Evolutionary conservation across 2,329 filamentous ascomycete genomes (phyloP).

Genomic region (Ramularia endophylla): DNA sequence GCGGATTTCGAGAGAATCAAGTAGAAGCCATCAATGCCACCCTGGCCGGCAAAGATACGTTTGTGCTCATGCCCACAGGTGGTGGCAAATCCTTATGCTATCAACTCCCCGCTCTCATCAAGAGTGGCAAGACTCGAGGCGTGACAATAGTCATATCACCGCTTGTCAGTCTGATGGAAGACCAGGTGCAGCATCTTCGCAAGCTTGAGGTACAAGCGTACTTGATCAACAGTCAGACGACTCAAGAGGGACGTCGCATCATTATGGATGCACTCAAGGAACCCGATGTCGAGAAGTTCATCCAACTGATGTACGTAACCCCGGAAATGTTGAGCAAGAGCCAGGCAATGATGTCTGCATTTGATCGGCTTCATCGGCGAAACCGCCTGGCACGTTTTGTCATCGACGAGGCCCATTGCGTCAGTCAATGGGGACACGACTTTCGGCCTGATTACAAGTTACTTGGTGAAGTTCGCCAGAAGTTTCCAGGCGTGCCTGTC

Average conservation of each 20-base stretch:
- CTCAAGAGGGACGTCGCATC: conserved; percentile 54
- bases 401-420: conserved; percentile 98
- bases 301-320: conserved; percentile 90
- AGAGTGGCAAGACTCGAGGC: conserved; percentile 71
- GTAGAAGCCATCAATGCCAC: conserved; percentile 95
- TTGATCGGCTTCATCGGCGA: conserved; percentile 63
- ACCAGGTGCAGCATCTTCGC: conserved; percentile 81
- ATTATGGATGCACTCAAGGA: conserved; percentile 61
- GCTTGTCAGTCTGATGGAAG: conserved; percentile 91
- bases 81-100: conserved; percentile 97
- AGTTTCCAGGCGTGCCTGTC: conserved; percentile 73
- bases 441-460: conserved; percentile 94
- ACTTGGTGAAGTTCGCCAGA: conserved; percentile 65
- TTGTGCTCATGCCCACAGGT: conserved; percentile 96
- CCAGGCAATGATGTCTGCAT: conserved; percentile 56
- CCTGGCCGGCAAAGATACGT: conserved; percentile 77
- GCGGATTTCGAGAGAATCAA: conserved; percentile 84
- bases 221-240: conserved; percentile 73
- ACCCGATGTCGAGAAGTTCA: conserved; percentile 62
- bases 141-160: conserved; percentile 95
- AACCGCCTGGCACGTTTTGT: conserved; percentile 80
- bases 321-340: conserved; percentile 95
- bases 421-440: conserved; percentile 98
- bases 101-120: conserved; percentile 82
- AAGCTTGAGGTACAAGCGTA: conserved; percentile 71